Evolutionary conservation across 75 land plant genomes (phyloP), one percentile per base, ranked within the genome.

Genomic region (Cupressus sempervirens): DNA sequence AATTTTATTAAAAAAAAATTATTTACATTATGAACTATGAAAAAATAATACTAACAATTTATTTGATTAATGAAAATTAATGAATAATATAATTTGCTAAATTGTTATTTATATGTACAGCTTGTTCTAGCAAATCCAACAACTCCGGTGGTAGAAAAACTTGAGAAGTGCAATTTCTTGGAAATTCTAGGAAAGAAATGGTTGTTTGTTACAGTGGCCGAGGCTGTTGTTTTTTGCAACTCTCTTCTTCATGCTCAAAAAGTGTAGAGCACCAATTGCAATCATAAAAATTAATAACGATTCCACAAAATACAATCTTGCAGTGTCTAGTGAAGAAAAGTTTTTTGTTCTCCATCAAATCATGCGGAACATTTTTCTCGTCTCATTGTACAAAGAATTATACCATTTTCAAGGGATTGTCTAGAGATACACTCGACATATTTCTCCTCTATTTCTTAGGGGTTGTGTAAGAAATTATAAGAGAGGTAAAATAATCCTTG

Each of bases 191-290:
- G 74, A 18, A 4, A 83, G 12, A 83, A 83, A 34, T 56, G 76
- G 84, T 1, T 56, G 84, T 83, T 83, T 62, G 40, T 83, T 9
- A 83, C 84, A 36, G 84, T 83, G 36, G 79, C n/a, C 20, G 84
- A 83, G 14, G 84, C 84, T 3, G 73, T 83, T 6, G 41, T 34
- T 15, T 75, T 13, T 13, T 83, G 84, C 81, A 43, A 43, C 50
- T 23, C 45, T 77, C 2, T 43, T 9, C 81, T 77, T 26, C 11
- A 23, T 26, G 13, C 48, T 77, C 14, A 77, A 77, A 43, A 43
- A 3, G 2, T 77, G 12, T 36, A 72, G 15, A 62, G 2, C 7
- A 2, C 67, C n/a, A 62, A 62, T 29, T 62, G 7, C 67, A 23
- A 23, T 62, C 9, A 62, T 20, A 62, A 23, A 62, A 62, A 62